Evolutionary conservation across 805 yeast species (phyloP).

Genomic region (Nakazawaea populi): DNA sequence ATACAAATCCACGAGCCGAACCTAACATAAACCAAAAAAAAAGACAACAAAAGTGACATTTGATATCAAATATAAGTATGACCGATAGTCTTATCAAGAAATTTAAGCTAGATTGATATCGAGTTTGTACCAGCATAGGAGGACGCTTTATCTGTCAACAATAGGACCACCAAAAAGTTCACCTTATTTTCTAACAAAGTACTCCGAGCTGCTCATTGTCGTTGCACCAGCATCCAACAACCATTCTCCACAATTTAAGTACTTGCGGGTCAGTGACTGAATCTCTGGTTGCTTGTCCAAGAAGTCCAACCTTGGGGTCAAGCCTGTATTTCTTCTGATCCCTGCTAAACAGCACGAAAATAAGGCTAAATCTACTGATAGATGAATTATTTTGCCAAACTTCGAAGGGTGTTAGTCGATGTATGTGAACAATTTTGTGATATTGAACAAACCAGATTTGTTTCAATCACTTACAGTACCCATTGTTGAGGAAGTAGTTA

Average conservation of each 20-base stretch:
- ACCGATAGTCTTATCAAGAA: no score
- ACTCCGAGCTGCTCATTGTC: constrained; percentile 62
- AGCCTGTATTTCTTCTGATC: constrained; percentile 65
- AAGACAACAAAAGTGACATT: no score
- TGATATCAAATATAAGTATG: no score
- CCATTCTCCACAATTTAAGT: constrained; percentile 82
- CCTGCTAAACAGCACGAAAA: constrained; percentile 69
- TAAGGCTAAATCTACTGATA: constrained; percentile 52
- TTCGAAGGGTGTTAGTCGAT: constrained; percentile 7
- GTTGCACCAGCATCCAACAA: constrained; percentile 68
- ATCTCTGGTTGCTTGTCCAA: constrained; percentile 40
- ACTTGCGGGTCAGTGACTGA: constrained; percentile 51
- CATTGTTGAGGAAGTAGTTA: neutral
- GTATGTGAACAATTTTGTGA: neutral
- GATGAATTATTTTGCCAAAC: constrained; percentile 52
- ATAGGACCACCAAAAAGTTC: no score
- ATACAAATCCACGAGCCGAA: no score
- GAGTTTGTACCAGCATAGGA: no score
- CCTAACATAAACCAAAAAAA: no score
- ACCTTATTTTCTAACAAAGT: constrained; percentile 53
- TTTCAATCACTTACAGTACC: constrained; percentile 2
- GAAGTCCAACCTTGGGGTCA: constrained; percentile 48
- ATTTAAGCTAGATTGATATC: no score
- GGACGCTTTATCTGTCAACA: no score
- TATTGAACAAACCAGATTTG: neutral